phyloP scores from a whole-genome alignment of 192 early-diverging fungal genomes.

The Phlyctochytrium bullatum region DNA sequence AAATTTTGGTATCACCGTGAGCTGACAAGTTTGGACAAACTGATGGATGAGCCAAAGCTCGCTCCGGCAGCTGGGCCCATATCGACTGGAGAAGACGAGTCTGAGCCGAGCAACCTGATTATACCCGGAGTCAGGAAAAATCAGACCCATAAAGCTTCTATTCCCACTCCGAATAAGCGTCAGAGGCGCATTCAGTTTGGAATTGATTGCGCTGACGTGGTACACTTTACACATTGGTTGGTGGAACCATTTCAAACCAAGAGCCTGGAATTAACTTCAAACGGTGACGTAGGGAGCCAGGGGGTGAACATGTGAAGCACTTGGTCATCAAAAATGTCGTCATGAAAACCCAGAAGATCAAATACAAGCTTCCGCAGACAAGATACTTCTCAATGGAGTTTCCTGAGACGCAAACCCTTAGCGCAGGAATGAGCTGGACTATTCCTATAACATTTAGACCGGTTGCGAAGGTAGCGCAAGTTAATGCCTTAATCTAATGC shows the following conservation, averaged over 20 bases:
- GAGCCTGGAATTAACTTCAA: neutral
- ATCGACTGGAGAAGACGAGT: too few relatives aligned
- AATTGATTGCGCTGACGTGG: constrained; percentile 52
- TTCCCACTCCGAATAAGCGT: constrained; percentile 35
- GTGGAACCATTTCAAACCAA: neutral
- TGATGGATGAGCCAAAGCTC: too few relatives aligned
- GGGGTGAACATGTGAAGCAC: constrained; percentile 53
- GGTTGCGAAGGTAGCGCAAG: constrained; percentile 46
- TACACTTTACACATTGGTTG: constrained; percentile 55
- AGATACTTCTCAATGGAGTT: constrained; percentile 60
- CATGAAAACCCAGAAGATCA: constrained; percentile 64
- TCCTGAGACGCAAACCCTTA: constrained; percentile 56
- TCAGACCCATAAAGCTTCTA: neutral
- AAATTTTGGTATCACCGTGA: too few relatives aligned
- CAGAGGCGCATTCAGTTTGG: constrained; percentile 43
- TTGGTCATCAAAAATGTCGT: constrained; percentile 54
- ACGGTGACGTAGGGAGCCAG: constrained; percentile 50
- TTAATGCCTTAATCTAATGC: constrained; percentile 3
- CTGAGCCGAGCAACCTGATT: too few relatives aligned
- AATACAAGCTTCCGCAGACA: constrained; percentile 57
- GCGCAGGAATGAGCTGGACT: constrained; percentile 59
- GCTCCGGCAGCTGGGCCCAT: too few relatives aligned
- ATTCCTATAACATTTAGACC: constrained; percentile 57
- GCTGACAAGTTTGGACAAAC: too few relatives aligned
- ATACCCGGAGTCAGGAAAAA: too few relatives aligned